Evolutionary conservation across 2,329 filamentous ascomycete species (phyloP).

Genomic region (Colletotrichum agaves): DNA sequence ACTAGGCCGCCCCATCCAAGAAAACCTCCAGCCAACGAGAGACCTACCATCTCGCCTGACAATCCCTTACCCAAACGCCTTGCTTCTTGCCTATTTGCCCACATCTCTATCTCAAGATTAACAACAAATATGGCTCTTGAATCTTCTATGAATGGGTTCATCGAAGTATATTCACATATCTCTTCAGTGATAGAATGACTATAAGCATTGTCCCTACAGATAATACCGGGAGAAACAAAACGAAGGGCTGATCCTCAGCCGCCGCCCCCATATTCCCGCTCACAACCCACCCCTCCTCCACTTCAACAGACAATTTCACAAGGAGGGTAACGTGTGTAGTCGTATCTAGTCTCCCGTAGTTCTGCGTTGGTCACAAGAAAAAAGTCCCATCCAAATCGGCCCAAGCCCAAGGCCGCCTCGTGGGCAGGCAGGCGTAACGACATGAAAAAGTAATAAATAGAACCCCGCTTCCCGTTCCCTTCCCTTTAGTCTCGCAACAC

Average conservation of each 20-base stretch:
- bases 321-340: constrained; percentile 22
- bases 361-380: constrained; percentile 27
- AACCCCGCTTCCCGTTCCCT: constrained; percentile 19
- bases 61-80: constrained; percentile 15
- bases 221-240: too few species aligned
- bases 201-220: too few species aligned
- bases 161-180: too few species aligned
- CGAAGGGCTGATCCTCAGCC: too few species aligned
- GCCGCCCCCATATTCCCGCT: neutral
- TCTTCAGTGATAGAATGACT: too few species aligned
- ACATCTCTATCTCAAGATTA: neutral
- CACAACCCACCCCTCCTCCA: constrained; percentile 12
- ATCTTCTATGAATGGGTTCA: too few species aligned
- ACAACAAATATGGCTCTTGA: too few species aligned
- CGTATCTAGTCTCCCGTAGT: constrained; percentile 1
- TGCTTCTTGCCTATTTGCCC: constrained; percentile 3
- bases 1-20: neutral
- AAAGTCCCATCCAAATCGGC: neutral
- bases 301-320: constrained; percentile 15
- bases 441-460: constrained; percentile 6
- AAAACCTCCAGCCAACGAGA: constrained; percentile 33
- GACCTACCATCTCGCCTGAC: constrained; percentile 35
- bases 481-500: neutral
- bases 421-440: neutral
- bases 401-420: constrained; percentile 16